These are phyloP conservation scores for Pythium apleroticum DNA, from an alignment of 352 stramenopile species.

Conservation along the genomic window DNA sequence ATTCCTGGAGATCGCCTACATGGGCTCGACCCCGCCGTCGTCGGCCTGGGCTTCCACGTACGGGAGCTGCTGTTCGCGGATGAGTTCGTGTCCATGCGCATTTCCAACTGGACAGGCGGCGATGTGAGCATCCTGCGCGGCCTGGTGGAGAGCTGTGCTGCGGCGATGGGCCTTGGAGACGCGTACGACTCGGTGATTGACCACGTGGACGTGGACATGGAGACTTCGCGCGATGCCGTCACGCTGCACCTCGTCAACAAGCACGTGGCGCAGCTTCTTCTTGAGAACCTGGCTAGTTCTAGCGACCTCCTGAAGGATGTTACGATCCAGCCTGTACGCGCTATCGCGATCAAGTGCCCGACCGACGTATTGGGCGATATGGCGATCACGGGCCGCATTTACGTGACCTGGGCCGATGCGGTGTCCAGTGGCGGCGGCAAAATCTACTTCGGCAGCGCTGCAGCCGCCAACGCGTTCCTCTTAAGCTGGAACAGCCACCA, in stretches of 20 bases:
- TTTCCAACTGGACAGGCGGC: slow-evolving; percentile 1
- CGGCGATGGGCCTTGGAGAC: not conserved
- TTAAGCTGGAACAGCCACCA: not conserved
- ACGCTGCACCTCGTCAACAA: not conserved
- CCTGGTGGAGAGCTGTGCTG: not conserved
- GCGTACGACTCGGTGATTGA: not conserved
- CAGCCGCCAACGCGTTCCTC: not conserved
- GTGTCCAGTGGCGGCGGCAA: not conserved
- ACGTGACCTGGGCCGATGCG: not conserved
- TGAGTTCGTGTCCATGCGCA: not conserved
- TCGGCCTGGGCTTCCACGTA: not conserved
- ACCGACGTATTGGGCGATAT: not conserved
- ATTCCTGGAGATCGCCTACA: not conserved
- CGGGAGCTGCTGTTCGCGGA: not conserved
- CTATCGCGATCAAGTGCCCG: not conserved
- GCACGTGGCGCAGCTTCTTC: not conserved
- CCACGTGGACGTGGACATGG: not conserved
- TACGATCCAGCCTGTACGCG: not conserved
- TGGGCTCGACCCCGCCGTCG: not conserved
- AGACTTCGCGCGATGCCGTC: not conserved
- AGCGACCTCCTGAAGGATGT: not conserved
- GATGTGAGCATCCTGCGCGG: not conserved
- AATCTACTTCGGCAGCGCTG: not conserved
- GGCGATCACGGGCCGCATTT: not conserved
- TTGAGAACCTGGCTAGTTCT: not conserved